A percentile compares a stretch with the other conserved stretches of the same genome.
Evolutionary conservation across 1,139 yeast species (phyloP).

Genomic region (Protomyces inundatus): DNA sequence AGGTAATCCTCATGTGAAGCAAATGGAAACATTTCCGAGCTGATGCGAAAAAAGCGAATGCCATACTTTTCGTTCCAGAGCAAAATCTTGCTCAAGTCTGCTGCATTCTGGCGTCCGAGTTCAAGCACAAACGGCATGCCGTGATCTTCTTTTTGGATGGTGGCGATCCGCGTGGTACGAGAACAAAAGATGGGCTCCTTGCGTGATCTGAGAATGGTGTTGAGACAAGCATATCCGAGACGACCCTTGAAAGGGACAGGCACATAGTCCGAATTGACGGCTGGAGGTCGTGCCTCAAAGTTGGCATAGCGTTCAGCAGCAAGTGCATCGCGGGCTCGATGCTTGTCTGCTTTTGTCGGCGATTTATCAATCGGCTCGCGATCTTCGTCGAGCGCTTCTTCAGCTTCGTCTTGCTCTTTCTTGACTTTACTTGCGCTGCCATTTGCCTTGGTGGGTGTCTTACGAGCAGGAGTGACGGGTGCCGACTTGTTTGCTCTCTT

Average conservation of each 20-base stretch:
- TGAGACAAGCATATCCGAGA: constrained; percentile 26
- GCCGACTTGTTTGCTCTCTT: background rate
- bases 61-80: constrained; percentile 28
- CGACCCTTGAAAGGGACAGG: constrained; percentile 25
- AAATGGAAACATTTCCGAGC: constrained; percentile 29
- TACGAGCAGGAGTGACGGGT: background rate
- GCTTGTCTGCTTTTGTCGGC: constrained; percentile 12
- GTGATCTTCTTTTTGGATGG: constrained; percentile 23
- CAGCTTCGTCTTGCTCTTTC: constrained; percentile 3
- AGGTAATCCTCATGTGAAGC: constrained; percentile 27
- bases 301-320: constrained; percentile 19
- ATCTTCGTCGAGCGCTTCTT: background rate
- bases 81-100: constrained; percentile 23
- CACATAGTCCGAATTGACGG: constrained; percentile 21
- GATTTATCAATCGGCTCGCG: constrained; percentile 3
- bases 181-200: constrained; percentile 27
- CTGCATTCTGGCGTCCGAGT: constrained; percentile 25
- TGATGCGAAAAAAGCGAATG: constrained; percentile 27
- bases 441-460: background rate
- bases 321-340: constrained; percentile 14
- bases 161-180: constrained; percentile 27
- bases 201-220: constrained; percentile 25
- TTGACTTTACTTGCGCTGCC: background rate
- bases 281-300: constrained; percentile 12
- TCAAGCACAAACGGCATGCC: constrained; percentile 23